Evolutionary conservation across 345 rosid species (phyloP), one percentile per base, ranked within the genome.

Genomic region (Lepidium africanum): DNA sequence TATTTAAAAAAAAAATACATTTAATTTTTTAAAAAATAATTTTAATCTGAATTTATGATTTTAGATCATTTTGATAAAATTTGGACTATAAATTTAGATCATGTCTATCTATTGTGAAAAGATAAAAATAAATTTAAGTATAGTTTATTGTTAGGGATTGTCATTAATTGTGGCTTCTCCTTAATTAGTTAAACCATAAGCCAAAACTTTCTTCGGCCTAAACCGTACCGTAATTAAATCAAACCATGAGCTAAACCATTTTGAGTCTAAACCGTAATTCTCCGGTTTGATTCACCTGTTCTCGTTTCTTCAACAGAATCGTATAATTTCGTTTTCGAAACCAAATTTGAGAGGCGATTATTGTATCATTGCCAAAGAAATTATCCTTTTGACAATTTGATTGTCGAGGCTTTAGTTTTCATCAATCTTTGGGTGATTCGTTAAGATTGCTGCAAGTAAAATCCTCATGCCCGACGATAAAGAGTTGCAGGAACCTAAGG

Each of bases 401-500:
- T 17, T 57, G 9, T 35, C n/a, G 7, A 38, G 12, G 52, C 11
- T 30, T 45, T 16, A 15, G 14, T 59, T 59, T 27, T 60, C 35
- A 33, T 37, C 46, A 19, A 61, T 41, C n/a, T 19, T 40, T 40
- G 67, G 59, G 51, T 19, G 14, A 47, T 48, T 47, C 17, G 59
- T 50, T 70, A 21, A 23, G n/a, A 36, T 7, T 52, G 2, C 59
- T 13, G 54, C 46, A 21, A 69, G 25, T 23, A 27, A 3, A 32
- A 13, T 40, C 52, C 39, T 70, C 42, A 71, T 72, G 76, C 50
- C 72, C 54, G 55, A 58, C 40, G 72, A 59, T 35, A 63, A 51
- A 36, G 69, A 54, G 78, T 77, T 78, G 77, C 71, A 71, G 81
- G 61, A 77, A 50, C 12, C 19, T 23, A 65, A 69, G 39, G 82